Evolutionary conservation across 352 stramenopile genomes (phyloP), one percentile per base, ranked within the genome.

Genomic region (Globisporangium middletonii): DNA sequence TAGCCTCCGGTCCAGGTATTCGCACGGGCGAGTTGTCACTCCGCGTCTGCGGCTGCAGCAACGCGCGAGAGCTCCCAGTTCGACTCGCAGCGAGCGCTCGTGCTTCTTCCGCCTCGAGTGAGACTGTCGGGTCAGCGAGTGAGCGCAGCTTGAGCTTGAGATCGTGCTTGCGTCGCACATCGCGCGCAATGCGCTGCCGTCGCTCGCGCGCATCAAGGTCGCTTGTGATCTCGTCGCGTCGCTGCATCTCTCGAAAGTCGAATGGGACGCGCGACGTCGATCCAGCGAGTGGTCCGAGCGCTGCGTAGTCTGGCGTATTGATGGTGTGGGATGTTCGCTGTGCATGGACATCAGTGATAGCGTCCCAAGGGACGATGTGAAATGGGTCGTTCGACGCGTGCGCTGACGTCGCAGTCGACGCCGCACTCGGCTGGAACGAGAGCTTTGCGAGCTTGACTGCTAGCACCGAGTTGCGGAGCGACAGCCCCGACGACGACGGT

Each of bases 81-180:
- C 28, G 48, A 5, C 18, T 38, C 9, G 35, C 44, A 23, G 37
- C 15, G 16, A 44, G 23, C 35, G 58, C 60, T 1, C 66, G n/a
- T 0, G 49, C 48, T 41, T 85, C 72, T 42, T 87, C 72, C 27
- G 62, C 63, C 16, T 87, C 77, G 2, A 84, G 52, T 4, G 77
- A 85, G 16, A 87, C 53, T 0, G 41, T 68, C 15, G 77, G 77
- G 23, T 87, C 77, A 33, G 57, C 72, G 33, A 83, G 57, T 33
- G 77, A 85, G 0, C 77, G 72, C 30, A 87, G 45, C 52, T 82
- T 81, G 9, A 83, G 51, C 37, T 70, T 68, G 4, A 82, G 16
- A 5, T 73, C 63, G 3, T 55, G 62, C 42, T 73, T 85, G 23
- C 77, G 77, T 4, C 66, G 63, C 11, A 78, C 60, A 16, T 71